Percentiles rank a stretch among this genome's conserved stretches.
These are phyloP conservation scores for Suhomyces bribrorum DNA, from an alignment of 1,139 yeast species.

Conservation along the genomic window DNA sequence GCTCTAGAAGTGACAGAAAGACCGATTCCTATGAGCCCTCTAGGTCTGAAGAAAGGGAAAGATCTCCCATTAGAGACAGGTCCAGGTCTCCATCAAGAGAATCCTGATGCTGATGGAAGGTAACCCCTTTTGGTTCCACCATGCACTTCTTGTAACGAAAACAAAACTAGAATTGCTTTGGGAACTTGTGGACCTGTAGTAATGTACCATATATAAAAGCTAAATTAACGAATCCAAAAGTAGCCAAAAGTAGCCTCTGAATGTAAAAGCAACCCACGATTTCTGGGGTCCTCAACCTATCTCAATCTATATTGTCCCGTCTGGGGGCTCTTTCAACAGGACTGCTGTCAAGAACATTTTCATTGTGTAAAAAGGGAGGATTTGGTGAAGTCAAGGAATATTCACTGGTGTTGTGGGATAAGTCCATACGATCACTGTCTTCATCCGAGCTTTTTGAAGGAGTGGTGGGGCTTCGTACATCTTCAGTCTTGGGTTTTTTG, in stretches of 20 bases:
- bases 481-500: slow-evolving; percentile 7
- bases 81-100: not conserved
- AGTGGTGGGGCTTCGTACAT: slow-evolving; percentile 5
- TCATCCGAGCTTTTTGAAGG: slow-evolving; percentile 7
- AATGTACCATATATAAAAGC: not conserved
- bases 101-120: not conserved
- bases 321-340: not conserved
- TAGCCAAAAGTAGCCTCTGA: too few species aligned
- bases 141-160: too few species aligned
- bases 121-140: not conserved
- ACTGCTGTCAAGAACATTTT: not conserved
- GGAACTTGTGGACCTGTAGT: not conserved
- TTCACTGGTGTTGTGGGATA: slow-evolving; percentile 14
- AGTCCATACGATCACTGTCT: slow-evolving; percentile 17
- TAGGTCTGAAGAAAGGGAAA: slow-evolving; percentile 5
- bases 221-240: not conserved
- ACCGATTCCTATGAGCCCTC: slow-evolving; percentile 27
- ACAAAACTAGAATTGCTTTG: not conserved
- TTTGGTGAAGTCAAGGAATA: slow-evolving; percentile 7
- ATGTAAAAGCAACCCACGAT: too few species aligned
- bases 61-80: slow-evolving; percentile 7
- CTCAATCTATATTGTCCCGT: not conserved
- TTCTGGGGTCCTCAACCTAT: not conserved
- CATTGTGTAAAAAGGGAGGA: slow-evolving; percentile 2
- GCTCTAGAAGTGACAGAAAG: slow-evolving; percentile 12